Evolutionary conservation across 352 stramenopile species (phyloP).

Genomic region (Globisporangium megalacanthum): DNA sequence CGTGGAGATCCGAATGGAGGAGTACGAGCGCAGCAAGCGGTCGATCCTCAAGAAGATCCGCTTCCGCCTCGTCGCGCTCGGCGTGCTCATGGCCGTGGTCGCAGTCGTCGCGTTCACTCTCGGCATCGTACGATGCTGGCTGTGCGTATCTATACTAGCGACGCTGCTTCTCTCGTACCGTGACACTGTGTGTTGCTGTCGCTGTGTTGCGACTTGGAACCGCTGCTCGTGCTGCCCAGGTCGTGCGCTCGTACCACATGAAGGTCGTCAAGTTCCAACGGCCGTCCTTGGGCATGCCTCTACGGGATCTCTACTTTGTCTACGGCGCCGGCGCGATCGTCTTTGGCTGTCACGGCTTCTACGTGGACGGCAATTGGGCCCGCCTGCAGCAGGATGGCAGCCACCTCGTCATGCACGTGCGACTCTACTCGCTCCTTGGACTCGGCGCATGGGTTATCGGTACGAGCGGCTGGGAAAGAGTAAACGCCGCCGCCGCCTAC

Average conservation of each 20-base stretch:
- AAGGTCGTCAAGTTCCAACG: slow-evolving; percentile 45
- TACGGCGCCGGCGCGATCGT: slow-evolving; percentile 38
- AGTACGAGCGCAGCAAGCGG: slow-evolving; percentile 70
- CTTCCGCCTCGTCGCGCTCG: slow-evolving; percentile 50
- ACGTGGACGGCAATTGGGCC: slow-evolving; percentile 57
- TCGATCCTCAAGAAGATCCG: slow-evolving; percentile 73
- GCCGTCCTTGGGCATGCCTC: slow-evolving; percentile 21
- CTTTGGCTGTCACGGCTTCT: slow-evolving; percentile 63
- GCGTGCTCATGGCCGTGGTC: slow-evolving; percentile 44
- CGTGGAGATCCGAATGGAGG: slow-evolving; percentile 63
- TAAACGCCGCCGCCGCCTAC: background rate
- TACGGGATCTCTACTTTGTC: slow-evolving; percentile 65
- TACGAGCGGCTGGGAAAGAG: slow-evolving; percentile 9
- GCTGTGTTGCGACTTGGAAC: background rate
- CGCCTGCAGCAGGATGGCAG: slow-evolving; percentile 58
- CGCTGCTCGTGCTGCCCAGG: slow-evolving; percentile 15
- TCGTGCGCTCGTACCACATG: slow-evolving; percentile 41
- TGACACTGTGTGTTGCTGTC: too few relatives aligned
- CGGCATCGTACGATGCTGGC: slow-evolving; percentile 33
- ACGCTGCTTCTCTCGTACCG: background rate
- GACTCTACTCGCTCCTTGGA: slow-evolving; percentile 54
- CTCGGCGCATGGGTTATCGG: slow-evolving; percentile 39
- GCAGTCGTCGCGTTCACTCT: slow-evolving; percentile 40
- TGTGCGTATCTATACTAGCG: background rate
- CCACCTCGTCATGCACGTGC: slow-evolving; percentile 61